Evolutionary conservation across 371 early-diverging fungal species (phyloP).

Genomic region (Batkoa obscura): DNA sequence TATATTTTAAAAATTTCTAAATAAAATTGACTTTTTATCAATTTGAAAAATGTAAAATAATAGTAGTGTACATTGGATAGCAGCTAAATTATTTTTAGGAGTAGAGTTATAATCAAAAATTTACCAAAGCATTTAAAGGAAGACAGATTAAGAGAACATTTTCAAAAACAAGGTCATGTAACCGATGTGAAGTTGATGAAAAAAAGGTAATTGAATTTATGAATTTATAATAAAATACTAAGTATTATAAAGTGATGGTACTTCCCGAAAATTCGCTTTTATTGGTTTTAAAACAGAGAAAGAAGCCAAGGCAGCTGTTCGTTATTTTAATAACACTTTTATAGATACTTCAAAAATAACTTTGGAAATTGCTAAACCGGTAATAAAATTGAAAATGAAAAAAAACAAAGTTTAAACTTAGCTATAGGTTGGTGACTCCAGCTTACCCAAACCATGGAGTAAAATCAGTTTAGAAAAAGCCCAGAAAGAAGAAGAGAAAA

Average conservation of each 20-base stretch:
- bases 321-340: constrained; percentile 75
- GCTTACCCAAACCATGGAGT: constrained; percentile 81
- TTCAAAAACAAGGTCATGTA: constrained; percentile 60
- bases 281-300: constrained; percentile 75
- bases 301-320: constrained; percentile 59
- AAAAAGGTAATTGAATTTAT: constrained; percentile 31
- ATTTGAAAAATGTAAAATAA: no score
- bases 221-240: background rate
- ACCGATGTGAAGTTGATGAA: constrained; percentile 83
- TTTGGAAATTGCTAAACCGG: constrained; percentile 75
- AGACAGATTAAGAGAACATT: constrained; percentile 72
- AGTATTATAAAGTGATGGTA: constrained; percentile 30
- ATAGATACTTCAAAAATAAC: constrained; percentile 72
- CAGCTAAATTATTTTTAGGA: constrained; percentile 13
- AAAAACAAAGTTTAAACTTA: background rate
- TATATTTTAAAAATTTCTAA: no score
- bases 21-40: no score
- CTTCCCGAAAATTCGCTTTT: constrained; percentile 75
- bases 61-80: no score
- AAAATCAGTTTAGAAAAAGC: constrained; percentile 42
- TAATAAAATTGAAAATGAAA: constrained; percentile 11
- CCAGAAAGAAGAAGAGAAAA: constrained; percentile 33
- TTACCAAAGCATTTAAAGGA: constrained; percentile 73
- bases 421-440: constrained; percentile 38
- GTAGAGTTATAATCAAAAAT: constrained; percentile 73